Evolutionary conservation across 2,329 filamentous ascomycete species (phyloP), one percentile per base, ranked within the genome.

Genomic region (Microsporum audouinii): DNA sequence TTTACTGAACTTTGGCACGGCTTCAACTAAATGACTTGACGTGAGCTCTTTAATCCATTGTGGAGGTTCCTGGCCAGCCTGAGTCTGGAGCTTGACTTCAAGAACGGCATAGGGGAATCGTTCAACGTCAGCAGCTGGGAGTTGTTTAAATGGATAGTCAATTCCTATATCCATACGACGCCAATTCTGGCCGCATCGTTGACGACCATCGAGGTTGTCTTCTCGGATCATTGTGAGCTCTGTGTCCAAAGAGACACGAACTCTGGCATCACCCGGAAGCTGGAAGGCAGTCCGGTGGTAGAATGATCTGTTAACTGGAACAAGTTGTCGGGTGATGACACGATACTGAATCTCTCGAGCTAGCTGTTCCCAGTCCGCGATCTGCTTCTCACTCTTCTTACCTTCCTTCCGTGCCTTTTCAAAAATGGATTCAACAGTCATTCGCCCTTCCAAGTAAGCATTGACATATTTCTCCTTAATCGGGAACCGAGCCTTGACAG

Each of bases 1-100:
- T 77, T 99, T 99, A 70, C 91, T 96, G 76, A 97, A 99, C 72
- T 99, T 99, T 64, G 94, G 94, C 1, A 99, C 91, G n/a, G 94
- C 91, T 76, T 99, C 94, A 1, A 99, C 94, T 14, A 99, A 81
- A 76, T 99, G 94, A 64, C 91, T 96, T 10, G 89, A 83, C 51
- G 91, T 95, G 58, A 99, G 82, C 71, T 97, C 90, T 27, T 91
- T 87, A 68, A 99, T 92, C 94, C 94, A 99, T 71, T 95, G 88
- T 0, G 94, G 94, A 12, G 94, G 90, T 71, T 96, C 91, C 73
- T 96, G 91, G 43, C 94, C 94, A 61, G 88, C 85, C 73, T 96
- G 92, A 0, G 94, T 99, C 76, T 99, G 94, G 23, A 99, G 82
- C 78, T 99, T 99, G 65, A 99, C 94, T 75, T 99, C 94, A 5